A percentile compares a stretch with the other conserved stretches of the same genome.
These are phyloP conservation scores for Naumovozyma baii DNA, from an alignment of 805 yeast species.

Conservation along the genomic window DNA sequence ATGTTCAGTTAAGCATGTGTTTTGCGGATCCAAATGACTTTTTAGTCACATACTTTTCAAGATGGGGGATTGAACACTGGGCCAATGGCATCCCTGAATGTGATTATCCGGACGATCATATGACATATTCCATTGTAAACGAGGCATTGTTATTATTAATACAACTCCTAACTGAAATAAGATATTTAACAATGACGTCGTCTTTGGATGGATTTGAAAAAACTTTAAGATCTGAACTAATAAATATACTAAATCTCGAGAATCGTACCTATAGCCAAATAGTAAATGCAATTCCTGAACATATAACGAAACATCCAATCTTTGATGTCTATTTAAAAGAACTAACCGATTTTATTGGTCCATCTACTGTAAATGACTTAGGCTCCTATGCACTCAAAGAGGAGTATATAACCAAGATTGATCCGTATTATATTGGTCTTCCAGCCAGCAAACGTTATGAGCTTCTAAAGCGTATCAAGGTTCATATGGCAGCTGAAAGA, in stretches of 20 bases:
- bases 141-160: constrained; percentile 67
- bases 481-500: constrained; percentile 34
- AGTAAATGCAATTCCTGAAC: constrained; percentile 63
- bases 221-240: constrained; percentile 57
- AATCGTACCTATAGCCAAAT: constrained; percentile 64
- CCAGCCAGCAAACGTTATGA: constrained; percentile 75
- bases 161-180: constrained; percentile 56
- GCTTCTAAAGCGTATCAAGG: constrained; percentile 56
- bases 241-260: constrained; percentile 73
- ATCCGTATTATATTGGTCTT: constrained; percentile 77
- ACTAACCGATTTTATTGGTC: constrained; percentile 54
- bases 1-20: constrained; percentile 54
- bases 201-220: constrained; percentile 41
- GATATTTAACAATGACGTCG: constrained; percentile 42
- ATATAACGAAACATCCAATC: constrained; percentile 56
- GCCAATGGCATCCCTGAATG: constrained; percentile 34
- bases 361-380: constrained; percentile 45
- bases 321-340: constrained; percentile 55
- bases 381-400: constrained; percentile 64
- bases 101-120: constrained; percentile 36
- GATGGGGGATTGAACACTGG: constrained; percentile 65
- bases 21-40: constrained; percentile 47
- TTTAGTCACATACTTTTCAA: constrained; percentile 45
- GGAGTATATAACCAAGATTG: constrained; percentile 44
- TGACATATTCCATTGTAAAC: constrained; percentile 55